Base-by-base conservation (phyloP, 2,329 filamentous ascomycete genomes). In the Ophiocordyceps camponoti-saundersi region DNA sequence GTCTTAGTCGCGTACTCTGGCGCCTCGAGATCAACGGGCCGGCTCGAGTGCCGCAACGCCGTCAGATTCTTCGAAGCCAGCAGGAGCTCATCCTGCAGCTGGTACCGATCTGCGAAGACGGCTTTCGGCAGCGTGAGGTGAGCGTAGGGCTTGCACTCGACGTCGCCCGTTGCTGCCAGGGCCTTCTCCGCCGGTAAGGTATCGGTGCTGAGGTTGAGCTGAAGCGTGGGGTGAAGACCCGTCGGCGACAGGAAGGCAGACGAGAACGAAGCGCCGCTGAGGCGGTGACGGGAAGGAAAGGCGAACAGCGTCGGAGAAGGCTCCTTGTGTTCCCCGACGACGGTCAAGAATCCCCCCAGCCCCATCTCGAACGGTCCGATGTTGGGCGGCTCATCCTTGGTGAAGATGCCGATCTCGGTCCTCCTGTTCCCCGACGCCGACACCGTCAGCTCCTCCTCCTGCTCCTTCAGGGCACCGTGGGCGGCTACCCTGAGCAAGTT, bases 101-200 rank as follows among this genome's bases (percentile, higher is more conserved):
- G 87, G 64, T 95, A 93, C 57, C 81, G 80, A 67, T 96, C 90
- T 39, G 84, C 77, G 63, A 96, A 95, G 51, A 95, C 71, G 44
- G 72, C 66, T 23, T 81, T 84, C 1, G 90, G 89, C 3, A 95
- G 75, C 0, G 86, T 93, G 23, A 95, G 66, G 62, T 94, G 86
- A 12, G 84, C 75, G 63, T 95, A 80, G 1, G 89, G 69, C 16
- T 74, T 73, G 62, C 90, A 95, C 29, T 68, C 65, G n/a, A 70
- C 65, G 42, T 73, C 26, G 26, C 26, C 26, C 32, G n/a, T n/a
- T n/a, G n/a, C n/a, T n/a, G n/a, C n/a, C n/a, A n/a, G 6, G 16
- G 34, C 34, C 16, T 39, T 10, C 45, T 72, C 59, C 55, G 69
- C 64, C 0, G 73, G 73, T 16, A 74, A 64, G 21, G 68, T 59